Conservation (phyloP, 768 basidiomycete species). For the Mycena sanguinolenta region DNA sequence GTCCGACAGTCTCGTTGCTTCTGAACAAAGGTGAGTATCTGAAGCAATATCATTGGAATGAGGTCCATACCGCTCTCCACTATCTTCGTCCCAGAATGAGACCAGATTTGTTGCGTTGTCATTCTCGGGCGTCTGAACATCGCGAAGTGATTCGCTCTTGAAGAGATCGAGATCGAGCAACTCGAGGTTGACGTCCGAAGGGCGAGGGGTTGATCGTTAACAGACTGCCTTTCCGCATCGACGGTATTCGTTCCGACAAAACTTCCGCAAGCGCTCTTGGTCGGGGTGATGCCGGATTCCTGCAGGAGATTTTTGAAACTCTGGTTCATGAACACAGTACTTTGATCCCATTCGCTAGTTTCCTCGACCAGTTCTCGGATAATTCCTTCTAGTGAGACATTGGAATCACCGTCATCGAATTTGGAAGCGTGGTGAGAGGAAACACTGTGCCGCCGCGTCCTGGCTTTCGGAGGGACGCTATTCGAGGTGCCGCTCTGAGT, state of each 20-base stretch:
- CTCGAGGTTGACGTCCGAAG: conserved; percentile 41
- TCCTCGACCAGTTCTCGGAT: conserved; percentile 65
- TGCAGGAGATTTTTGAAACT: conserved; percentile 62
- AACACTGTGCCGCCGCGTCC: conserved; percentile 8
- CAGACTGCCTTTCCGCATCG: background rate
- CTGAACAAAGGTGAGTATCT: background rate
- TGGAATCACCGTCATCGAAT: conserved; percentile 41
- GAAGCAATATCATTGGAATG: background rate
- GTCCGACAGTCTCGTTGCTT: conserved; percentile 18
- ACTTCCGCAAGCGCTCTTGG: conserved; percentile 1
- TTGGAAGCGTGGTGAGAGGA: conserved; percentile 14
- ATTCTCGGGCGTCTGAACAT: background rate
- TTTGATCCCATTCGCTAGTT: conserved; percentile 63
- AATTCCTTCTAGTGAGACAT: conserved; percentile 55
- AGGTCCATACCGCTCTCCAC: conserved; percentile 24
- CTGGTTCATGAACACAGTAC: conserved; percentile 59
- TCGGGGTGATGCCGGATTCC: conserved; percentile 40
- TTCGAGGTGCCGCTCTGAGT: conserved; percentile 4
- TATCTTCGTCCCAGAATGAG: conserved; percentile 40
- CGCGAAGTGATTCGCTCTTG: conserved; percentile 23
- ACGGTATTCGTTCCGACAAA: background rate
- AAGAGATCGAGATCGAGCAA: conserved; percentile 43
- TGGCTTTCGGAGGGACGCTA: background rate
- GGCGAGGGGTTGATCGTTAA: conserved; percentile 29
- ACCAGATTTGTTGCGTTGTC: conserved; percentile 25